Evolutionary conservation across 108 stramenopile species (phyloP).

Genomic region (Nitzschia sp.): DNA sequence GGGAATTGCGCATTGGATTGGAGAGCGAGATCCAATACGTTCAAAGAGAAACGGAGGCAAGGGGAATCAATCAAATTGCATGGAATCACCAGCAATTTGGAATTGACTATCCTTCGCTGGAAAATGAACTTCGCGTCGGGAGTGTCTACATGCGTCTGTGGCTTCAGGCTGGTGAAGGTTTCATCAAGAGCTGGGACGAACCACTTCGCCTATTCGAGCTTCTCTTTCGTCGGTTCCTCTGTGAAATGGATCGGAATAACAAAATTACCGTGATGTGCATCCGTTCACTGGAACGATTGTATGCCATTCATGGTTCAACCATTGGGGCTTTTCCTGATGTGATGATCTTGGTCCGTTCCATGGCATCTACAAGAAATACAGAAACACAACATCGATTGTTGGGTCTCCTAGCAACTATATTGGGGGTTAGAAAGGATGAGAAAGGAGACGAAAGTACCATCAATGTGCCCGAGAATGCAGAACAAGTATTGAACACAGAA

Average conservation of each 20-base stretch:
- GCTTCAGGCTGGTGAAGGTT: constrained; percentile 72
- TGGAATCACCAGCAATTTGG: constrained; percentile 84
- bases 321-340: constrained; percentile 76
- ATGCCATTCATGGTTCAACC: constrained; percentile 51
- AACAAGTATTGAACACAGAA: constrained; percentile 65
- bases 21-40: constrained; percentile 67
- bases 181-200: constrained; percentile 70
- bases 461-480: constrained; percentile 65
- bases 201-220: constrained; percentile 68
- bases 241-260: constrained; percentile 65
- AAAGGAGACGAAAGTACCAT: constrained; percentile 36
- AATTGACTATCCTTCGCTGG: constrained; percentile 74
- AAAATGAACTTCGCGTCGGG: constrained; percentile 66
- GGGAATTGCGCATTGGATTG: constrained; percentile 71
- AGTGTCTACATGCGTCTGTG: constrained; percentile 75
- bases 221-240: constrained; percentile 71
- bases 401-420: constrained; percentile 55
- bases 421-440: constrained; percentile 50
- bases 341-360: constrained; percentile 63
- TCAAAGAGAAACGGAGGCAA: constrained; percentile 53
- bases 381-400: constrained; percentile 74
- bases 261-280: constrained; percentile 72
- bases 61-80: constrained; percentile 56
- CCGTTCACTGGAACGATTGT: constrained; percentile 64
- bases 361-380: constrained; percentile 61